Percentiles rank a stretch among this genome's conserved stretches.
phyloP scores from a whole-genome alignment of 1,139 yeast genomes.

The Geotrichum carabidarum region DNA sequence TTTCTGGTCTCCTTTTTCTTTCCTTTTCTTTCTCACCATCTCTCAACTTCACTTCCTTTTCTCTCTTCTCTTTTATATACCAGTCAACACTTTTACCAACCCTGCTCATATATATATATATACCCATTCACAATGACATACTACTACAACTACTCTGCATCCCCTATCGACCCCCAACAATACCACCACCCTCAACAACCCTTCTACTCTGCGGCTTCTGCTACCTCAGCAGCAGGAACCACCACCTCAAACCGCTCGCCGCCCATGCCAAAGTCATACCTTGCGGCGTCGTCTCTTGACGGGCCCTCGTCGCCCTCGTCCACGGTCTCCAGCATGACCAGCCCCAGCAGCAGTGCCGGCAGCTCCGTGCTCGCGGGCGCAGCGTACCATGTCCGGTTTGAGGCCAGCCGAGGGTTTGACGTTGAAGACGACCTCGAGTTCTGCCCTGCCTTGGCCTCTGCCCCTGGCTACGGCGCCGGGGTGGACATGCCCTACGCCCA shows the following conservation, averaged over 20 bases:
- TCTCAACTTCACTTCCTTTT: not conserved
- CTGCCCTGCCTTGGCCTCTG: constrained; percentile 38
- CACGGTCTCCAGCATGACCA: not conserved
- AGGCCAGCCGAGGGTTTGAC: constrained; percentile 64
- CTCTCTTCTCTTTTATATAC: not conserved
- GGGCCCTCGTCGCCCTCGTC: not conserved
- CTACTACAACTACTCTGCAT: constrained; percentile 2
- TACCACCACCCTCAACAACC: not conserved
- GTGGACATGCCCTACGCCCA: not conserved
- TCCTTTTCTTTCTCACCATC: not conserved
- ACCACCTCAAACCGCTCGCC: not conserved
- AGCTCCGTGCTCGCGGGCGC: no score
- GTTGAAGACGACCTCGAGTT: constrained; percentile 67
- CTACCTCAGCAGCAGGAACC: constrained; percentile 3
- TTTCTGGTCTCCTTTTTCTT: not conserved
- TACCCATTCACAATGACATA: not conserved
- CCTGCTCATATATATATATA: not conserved
- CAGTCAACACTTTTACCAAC: not conserved
- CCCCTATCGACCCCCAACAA: not conserved
- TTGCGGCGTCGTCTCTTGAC: not conserved
- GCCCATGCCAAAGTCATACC: not conserved
- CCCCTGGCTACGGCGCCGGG: constrained; percentile 5
- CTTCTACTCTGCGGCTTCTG: constrained; percentile 11
- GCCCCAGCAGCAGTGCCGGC: not conserved
- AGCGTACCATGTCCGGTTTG: constrained; percentile 41